These are phyloP conservation scores for Xylaria scruposa DNA, from an alignment of 495 filamentous ascomycete species.

Conservation along the genomic window DNA sequence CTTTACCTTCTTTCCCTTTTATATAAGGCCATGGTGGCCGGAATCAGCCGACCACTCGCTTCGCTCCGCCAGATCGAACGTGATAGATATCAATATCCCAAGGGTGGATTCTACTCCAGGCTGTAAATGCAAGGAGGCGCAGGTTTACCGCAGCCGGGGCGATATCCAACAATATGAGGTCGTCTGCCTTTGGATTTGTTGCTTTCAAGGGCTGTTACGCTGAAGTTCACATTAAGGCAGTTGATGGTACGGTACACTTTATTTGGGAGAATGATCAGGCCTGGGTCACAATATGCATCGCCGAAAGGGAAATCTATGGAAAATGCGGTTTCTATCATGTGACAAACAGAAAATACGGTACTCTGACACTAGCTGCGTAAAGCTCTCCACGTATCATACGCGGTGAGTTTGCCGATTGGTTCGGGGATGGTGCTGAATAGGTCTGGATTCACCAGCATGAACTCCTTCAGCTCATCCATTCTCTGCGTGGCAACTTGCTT, in stretches of 20 bases:
- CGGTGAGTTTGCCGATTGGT: constrained; percentile 30
- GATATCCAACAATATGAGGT: background rate
- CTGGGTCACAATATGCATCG: background rate
- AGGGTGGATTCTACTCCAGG: background rate
- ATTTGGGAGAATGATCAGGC: background rate
- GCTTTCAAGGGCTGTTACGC: background rate
- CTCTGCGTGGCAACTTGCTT: constrained; percentile 24
- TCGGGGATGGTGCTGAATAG: constrained; percentile 27
- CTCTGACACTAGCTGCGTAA: background rate
- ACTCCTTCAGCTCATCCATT: constrained; percentile 29
- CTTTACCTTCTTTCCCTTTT: no score
- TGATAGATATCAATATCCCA: background rate
- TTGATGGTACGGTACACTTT: background rate
- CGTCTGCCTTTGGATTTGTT: background rate
- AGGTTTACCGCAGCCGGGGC: background rate
- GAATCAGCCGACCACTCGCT: background rate
- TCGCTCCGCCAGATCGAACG: background rate
- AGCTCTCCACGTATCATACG: constrained; percentile 28
- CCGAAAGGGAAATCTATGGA: background rate
- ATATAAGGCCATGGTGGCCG: background rate
- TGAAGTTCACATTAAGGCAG: background rate
- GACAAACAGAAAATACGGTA: background rate
- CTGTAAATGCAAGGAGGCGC: background rate
- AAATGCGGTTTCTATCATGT: background rate
- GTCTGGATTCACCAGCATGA: constrained; percentile 24